Percentiles rank a stretch among this genome's conserved stretches.
Conservation (phyloP, 179 eudicot species). For the Beta lomatogona region DNA sequence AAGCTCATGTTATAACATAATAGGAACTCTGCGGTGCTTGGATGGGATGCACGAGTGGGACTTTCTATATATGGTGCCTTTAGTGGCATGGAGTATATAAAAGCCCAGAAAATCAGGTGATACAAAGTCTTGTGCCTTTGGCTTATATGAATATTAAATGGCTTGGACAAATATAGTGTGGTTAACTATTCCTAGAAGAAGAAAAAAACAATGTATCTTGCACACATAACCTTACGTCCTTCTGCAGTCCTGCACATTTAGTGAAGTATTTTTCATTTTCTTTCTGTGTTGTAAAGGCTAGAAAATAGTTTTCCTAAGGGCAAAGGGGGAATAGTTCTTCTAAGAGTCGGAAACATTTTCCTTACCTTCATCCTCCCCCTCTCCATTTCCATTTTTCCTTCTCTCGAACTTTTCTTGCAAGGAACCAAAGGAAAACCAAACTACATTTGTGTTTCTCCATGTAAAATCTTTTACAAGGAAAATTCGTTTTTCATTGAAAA, state of each 20-base stretch:
- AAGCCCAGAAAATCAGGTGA: slow-evolving; percentile 88
- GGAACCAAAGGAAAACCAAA: too few species aligned
- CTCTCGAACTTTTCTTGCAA: too few species aligned
- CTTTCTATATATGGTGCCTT: slow-evolving; percentile 77
- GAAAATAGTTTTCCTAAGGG: too few species aligned
- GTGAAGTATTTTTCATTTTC: too few species aligned
- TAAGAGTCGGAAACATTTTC: too few species aligned
- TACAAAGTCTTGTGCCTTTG: slow-evolving; percentile 3
- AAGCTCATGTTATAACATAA: slow-evolving; percentile 20
- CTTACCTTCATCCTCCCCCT: too few species aligned
- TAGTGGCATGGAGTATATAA: slow-evolving; percentile 66
- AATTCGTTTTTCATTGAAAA: too few species aligned
- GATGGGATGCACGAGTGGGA: slow-evolving; percentile 87
- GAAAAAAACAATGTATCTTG: background rate
- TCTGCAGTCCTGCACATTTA: background rate
- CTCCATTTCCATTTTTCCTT: too few species aligned
- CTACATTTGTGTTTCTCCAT: too few species aligned
- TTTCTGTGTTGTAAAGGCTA: too few species aligned
- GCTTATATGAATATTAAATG: background rate
- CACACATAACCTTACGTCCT: background rate
- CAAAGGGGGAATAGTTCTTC: too few species aligned
- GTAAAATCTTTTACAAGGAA: too few species aligned
- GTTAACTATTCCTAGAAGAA: background rate
- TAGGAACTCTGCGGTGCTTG: slow-evolving; percentile 57
- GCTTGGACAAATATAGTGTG: background rate